These are phyloP conservation scores for Laguncularia racemosa DNA, from an alignment of 345 rosid genomes.

Conservation along the genomic window DNA sequence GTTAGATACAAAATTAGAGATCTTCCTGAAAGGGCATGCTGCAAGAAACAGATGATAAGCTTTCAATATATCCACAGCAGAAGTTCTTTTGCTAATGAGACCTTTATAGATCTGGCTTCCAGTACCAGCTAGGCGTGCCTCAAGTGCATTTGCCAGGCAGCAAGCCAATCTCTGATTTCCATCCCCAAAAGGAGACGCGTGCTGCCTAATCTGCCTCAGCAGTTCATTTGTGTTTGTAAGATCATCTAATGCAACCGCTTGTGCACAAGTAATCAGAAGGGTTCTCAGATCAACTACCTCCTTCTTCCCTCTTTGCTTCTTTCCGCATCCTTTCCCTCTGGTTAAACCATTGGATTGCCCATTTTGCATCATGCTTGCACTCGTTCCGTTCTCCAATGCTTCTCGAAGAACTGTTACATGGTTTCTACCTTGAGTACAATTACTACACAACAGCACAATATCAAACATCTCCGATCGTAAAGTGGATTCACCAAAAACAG, in stretches of 20 bases:
- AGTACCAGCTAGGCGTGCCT: constrained; percentile 72
- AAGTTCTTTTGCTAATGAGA: constrained; percentile 47
- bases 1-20: constrained; percentile 52
- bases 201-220: constrained; percentile 69
- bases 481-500: constrained; percentile 47
- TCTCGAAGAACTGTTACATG: constrained; percentile 47
- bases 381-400: constrained; percentile 42
- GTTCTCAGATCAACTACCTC: constrained; percentile 85
- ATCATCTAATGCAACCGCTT: constrained; percentile 76
- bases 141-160: constrained; percentile 76
- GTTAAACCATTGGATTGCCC: constrained; percentile 38
- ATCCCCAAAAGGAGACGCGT: constrained; percentile 79
- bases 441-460: constrained; percentile 49
- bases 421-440: constrained; percentile 18
- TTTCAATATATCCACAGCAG: constrained; percentile 71
- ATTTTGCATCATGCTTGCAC: constrained; percentile 22
- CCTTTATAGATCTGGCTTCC: constrained; percentile 69
- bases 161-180: constrained; percentile 83
- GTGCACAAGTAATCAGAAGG: constrained; percentile 73
- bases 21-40: constrained; percentile 75
- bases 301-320: constrained; percentile 39
- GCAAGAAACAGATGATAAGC: constrained; percentile 70
- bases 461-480: constrained; percentile 64
- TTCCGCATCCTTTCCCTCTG: constrained; percentile 37
- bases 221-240: constrained; percentile 52